phyloP scores from a whole-genome alignment of 495 filamentous ascomycete species.

The Chaetomidium leptoderma region DNA sequence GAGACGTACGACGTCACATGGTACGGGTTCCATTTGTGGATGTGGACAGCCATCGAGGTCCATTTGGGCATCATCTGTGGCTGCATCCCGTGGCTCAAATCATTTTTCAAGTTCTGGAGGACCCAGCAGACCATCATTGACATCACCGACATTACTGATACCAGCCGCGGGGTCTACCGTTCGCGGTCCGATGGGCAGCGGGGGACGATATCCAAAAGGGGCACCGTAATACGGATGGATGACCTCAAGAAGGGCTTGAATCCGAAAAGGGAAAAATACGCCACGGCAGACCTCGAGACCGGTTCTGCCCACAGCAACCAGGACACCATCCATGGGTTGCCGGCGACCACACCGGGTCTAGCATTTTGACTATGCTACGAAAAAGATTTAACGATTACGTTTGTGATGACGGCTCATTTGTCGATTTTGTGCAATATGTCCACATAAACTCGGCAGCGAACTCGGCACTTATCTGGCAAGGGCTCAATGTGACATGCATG shows the following conservation, averaged over 20 bases:
- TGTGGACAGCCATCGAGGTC: slow-evolving; percentile 43
- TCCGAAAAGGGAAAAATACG: background rate
- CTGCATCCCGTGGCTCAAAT: slow-evolving; percentile 38
- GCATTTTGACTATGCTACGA: background rate
- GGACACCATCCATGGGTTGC: background rate
- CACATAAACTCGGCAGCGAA: no score
- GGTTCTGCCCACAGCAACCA: background rate
- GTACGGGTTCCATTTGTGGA: slow-evolving; percentile 40
- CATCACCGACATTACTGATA: background rate
- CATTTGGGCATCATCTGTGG: slow-evolving; percentile 40
- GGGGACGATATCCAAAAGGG: background rate
- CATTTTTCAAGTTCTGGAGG: slow-evolving; percentile 28
- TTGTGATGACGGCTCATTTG: no score
- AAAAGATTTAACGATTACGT: no score
- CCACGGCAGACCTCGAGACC: slow-evolving; percentile 9
- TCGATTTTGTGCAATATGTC: no score
- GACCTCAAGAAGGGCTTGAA: background rate
- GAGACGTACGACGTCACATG: slow-evolving; percentile 34
- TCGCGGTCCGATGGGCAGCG: background rate
- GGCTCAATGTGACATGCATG: no score
- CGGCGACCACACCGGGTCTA: background rate
- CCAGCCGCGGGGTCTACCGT: background rate
- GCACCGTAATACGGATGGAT: slow-evolving; percentile 9
- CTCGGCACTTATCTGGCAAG: no score
- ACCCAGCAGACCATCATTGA: background rate